Percentiles rank a stretch among this genome's conserved stretches.
Evolutionary conservation across 495 filamentous ascomycete species (phyloP).

Genomic region (Saxophila tyrrhenica): DNA sequence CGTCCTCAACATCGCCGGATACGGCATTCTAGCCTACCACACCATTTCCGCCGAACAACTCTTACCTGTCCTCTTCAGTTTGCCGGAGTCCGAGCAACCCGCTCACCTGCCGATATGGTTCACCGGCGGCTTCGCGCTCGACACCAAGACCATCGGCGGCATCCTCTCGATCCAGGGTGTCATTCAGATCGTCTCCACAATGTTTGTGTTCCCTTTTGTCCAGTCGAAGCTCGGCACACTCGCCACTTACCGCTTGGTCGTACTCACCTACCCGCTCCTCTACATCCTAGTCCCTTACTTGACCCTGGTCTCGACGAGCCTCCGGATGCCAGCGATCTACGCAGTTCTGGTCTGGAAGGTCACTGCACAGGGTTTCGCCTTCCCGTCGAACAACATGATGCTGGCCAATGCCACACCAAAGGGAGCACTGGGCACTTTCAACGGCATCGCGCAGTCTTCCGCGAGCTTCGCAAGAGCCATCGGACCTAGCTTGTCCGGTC

Average conservation of each 20-base stretch:
- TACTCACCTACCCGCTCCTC: conserved; percentile 73
- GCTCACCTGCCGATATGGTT: conserved; percentile 74
- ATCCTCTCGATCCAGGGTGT: conserved; percentile 84
- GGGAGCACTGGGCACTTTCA: conserved; percentile 76
- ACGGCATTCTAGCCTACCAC: conserved; percentile 90
- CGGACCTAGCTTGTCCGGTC: conserved; percentile 77
- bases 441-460: conserved; percentile 81
- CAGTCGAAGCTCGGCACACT: conserved; percentile 61
- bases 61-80: conserved; percentile 84
- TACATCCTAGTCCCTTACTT: conserved; percentile 85
- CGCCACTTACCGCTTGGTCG: conserved; percentile 65
- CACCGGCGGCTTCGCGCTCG: conserved; percentile 69
- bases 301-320: conserved; percentile 58
- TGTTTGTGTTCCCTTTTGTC: conserved; percentile 69
- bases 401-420: conserved; percentile 73
- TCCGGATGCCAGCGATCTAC: conserved; percentile 64
- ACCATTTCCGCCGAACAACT: conserved; percentile 91
- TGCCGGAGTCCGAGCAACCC: conserved; percentile 42
- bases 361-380: conserved; percentile 71
- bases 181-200: conserved; percentile 73
- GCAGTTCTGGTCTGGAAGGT: conserved; percentile 75
- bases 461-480: conserved; percentile 79
- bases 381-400: conserved; percentile 75
- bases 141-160: conserved; percentile 71
- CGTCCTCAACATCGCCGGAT: conserved; percentile 69